phyloP scores from a whole-genome alignment of 495 filamentous ascomycete genomes.

The Lasiosphaeria miniovina region DNA sequence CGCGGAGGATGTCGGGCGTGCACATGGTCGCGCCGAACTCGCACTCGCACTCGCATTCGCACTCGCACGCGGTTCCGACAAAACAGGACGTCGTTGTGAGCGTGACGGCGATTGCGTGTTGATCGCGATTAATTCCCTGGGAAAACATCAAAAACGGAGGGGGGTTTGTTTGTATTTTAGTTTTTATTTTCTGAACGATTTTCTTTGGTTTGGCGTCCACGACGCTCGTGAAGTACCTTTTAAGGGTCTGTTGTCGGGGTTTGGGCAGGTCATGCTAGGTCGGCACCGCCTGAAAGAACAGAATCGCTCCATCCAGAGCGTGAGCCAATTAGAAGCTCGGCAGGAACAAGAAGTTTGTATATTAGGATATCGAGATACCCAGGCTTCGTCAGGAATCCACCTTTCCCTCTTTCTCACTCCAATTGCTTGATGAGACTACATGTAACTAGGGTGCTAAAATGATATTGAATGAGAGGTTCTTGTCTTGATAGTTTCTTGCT shows the following conservation, averaged over 20 bases:
- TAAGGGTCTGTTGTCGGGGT: too few relatives aligned
- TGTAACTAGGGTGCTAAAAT: too few relatives aligned
- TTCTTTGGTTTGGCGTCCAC: too few relatives aligned
- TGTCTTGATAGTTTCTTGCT: background rate
- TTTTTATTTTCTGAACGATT: background rate
- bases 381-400: background rate
- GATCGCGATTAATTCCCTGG: background rate
- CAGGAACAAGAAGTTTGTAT: slow-evolving; percentile 3
- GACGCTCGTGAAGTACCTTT: too few relatives aligned
- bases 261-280: too few relatives aligned
- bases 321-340: background rate
- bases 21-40: background rate
- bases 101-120: slow-evolving; percentile 14
- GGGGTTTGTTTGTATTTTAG: slow-evolving; percentile 4
- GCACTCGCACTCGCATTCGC: background rate
- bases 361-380: slow-evolving; percentile 9
- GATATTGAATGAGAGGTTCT: too few relatives aligned
- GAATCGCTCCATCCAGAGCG: too few relatives aligned
- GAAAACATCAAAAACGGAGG: background rate
- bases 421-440: too few relatives aligned
- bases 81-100: slow-evolving; percentile 16
- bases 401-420: background rate
- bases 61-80: background rate
- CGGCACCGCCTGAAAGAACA: too few relatives aligned
- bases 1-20: slow-evolving; percentile 10